A percentile compares a stretch with the other conserved stretches of the same genome.
phyloP scores from a whole-genome alignment of 2,329 filamentous ascomycete genomes.

The Celoporthe dispersa region DNA sequence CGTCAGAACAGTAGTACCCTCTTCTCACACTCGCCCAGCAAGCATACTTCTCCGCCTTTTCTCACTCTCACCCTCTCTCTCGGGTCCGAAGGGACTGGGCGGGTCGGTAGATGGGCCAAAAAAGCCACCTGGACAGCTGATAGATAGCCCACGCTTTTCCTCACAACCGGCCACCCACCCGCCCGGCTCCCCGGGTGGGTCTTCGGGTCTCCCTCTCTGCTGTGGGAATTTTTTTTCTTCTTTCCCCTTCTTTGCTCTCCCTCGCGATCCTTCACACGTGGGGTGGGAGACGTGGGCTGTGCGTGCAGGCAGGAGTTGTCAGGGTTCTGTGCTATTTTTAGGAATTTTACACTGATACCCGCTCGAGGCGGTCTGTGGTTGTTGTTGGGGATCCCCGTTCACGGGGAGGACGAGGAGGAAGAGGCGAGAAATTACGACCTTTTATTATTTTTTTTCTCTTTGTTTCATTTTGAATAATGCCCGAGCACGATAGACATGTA shows the following conservation, averaged over 20 bases:
- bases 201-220: neutral
- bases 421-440: neutral
- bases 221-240: neutral
- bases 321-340: neutral
- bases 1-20: neutral
- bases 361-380: neutral
- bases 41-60: neutral
- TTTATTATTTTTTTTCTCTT: neutral
- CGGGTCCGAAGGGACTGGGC: neutral
- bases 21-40: neutral
- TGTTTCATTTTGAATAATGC: neutral
- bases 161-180: neutral
- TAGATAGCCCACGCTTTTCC: neutral
- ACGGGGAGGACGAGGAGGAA: neutral
- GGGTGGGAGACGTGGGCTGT: slow-evolving; percentile 3
- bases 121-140: neutral
- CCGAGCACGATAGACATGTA: neutral
- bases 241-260: no score
- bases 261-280: slow-evolving; percentile 7
- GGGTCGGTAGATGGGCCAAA: neutral
- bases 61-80: neutral
- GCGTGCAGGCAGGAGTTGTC: neutral
- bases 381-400: neutral
- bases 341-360: neutral
- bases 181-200: neutral